Conservation (phyloP, 139 green algal species). For the Chlamydomonas asymmetrica region DNA sequence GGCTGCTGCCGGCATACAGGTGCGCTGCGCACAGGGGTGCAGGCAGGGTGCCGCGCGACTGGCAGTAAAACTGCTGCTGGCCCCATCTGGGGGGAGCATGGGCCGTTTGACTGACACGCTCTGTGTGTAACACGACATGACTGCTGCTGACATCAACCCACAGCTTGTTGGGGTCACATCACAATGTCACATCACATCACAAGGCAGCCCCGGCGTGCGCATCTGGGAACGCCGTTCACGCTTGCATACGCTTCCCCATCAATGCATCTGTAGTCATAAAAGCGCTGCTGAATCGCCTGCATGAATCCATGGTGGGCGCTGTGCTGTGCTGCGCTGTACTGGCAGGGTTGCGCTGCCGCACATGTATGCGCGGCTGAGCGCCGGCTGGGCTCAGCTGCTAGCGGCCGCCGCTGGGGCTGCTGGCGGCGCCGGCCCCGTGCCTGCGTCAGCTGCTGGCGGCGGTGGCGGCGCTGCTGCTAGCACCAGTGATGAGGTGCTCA, state of each 20-base stretch:
- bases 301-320: too few species aligned
- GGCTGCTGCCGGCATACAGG: conserved; percentile 48
- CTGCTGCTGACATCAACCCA: too few species aligned
- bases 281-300: too few species aligned
- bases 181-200: too few species aligned
- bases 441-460: background rate
- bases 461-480: background rate
- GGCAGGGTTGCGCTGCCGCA: conserved; percentile 50
- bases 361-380: conserved; percentile 48
- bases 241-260: background rate
- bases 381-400: conserved; percentile 38
- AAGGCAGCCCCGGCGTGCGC: too few species aligned
- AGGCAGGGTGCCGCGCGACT: background rate
- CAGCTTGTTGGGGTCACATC: too few species aligned
- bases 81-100: too few species aligned
- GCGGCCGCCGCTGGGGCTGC: background rate
- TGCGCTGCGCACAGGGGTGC: conserved; percentile 1
- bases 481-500: conserved; percentile 31
- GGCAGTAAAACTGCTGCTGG: background rate
- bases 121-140: background rate
- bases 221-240: background rate
- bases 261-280: background rate
- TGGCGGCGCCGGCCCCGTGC: background rate
- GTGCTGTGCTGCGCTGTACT: too few species aligned
- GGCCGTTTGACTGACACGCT: too few species aligned